A percentile compares a stretch with the other conserved stretches of the same genome.
phyloP scores from a whole-genome alignment of 2,329 filamentous ascomycete genomes.

The Leptosphaerulina australis region DNA sequence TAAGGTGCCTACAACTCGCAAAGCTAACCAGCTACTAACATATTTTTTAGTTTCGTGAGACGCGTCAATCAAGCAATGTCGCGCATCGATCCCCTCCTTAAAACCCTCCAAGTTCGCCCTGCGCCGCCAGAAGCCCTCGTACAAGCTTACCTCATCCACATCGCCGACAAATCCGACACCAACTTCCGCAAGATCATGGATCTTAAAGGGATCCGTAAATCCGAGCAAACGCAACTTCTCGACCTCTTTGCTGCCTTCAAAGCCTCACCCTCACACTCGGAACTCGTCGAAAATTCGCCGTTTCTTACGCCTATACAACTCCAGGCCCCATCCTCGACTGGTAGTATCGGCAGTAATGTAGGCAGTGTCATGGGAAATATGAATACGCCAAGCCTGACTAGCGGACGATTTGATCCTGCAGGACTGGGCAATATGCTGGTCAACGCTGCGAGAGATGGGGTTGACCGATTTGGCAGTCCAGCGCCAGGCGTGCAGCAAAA shows the following conservation, averaged over 20 bases:
- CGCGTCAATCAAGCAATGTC: conserved; percentile 83
- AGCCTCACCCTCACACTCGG: conserved; percentile 67
- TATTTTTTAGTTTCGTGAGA: conserved; percentile 74
- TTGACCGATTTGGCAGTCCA: conserved; percentile 73
- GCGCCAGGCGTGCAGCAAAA: conserved; percentile 41
- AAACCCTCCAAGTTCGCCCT: conserved; percentile 92
- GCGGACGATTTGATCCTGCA: conserved; percentile 73
- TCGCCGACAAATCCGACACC: conserved; percentile 87
- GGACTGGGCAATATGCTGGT: conserved; percentile 86
- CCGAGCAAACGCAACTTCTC: conserved; percentile 79
- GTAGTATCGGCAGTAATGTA: conserved; percentile 46
- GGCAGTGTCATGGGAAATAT: conserved; percentile 50
- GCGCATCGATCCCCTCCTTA: conserved; percentile 89
- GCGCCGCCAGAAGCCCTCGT: conserved; percentile 92
- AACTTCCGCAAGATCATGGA: conserved; percentile 98
- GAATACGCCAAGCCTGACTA: conserved; percentile 45
- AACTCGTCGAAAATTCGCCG: conserved; percentile 56
- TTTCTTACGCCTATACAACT: conserved; percentile 48
- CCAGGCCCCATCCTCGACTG: conserved; percentile 50
- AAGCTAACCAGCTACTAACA: conserved; percentile 9
- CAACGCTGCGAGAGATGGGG: conserved; percentile 83
- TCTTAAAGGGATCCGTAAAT: conserved; percentile 84
- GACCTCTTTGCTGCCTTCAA: conserved; percentile 92
- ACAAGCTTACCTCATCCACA: conserved; percentile 96
- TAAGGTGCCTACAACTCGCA: conserved; percentile 31